Evolutionary conservation across 306 rosid genomes (phyloP).

Genomic region (Carpinus viminea): DNA sequence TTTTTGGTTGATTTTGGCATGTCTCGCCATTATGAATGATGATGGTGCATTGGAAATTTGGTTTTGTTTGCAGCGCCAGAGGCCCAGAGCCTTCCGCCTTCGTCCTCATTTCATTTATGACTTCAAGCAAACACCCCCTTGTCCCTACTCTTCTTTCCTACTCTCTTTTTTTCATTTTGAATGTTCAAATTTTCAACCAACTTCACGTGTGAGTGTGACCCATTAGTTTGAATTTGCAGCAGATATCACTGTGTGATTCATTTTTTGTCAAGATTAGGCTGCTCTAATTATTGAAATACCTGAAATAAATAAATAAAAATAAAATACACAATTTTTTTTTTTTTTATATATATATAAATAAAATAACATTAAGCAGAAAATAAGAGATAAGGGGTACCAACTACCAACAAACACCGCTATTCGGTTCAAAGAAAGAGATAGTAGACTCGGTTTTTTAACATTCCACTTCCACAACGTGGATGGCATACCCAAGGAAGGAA

Average conservation of each 20-base stretch:
- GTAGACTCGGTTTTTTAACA: no score
- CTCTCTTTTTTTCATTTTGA: conserved; percentile 25
- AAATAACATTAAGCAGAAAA: no score
- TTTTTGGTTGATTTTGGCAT: conserved; percentile 20
- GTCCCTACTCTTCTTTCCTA: conserved; percentile 3
- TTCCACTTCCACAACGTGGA: neutral
- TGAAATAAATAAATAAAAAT: no score
- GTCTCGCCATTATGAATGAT: conserved; percentile 33
- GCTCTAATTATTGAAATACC: neutral
- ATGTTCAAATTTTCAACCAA: conserved; percentile 28
- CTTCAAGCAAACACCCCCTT: conserved; percentile 15
- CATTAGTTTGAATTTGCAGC: conserved; percentile 25
- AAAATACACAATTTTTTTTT: no score
- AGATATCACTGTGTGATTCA: neutral
- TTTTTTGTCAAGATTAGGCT: neutral
- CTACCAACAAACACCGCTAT: no score
- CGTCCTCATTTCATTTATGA: conserved; percentile 34
- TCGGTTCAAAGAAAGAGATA: no score
- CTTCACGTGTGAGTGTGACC: neutral
- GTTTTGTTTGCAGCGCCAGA: conserved; percentile 16
- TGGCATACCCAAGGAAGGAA: neutral
- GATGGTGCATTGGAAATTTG: conserved; percentile 39
- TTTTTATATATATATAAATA: no score
- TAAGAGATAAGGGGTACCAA: no score
- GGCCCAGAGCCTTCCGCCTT: neutral